A percentile compares a stretch with the other conserved stretches of the same genome.
Evolutionary conservation across 495 filamentous ascomycete genomes (phyloP).

Genomic region (Cairneyella variabilis): DNA sequence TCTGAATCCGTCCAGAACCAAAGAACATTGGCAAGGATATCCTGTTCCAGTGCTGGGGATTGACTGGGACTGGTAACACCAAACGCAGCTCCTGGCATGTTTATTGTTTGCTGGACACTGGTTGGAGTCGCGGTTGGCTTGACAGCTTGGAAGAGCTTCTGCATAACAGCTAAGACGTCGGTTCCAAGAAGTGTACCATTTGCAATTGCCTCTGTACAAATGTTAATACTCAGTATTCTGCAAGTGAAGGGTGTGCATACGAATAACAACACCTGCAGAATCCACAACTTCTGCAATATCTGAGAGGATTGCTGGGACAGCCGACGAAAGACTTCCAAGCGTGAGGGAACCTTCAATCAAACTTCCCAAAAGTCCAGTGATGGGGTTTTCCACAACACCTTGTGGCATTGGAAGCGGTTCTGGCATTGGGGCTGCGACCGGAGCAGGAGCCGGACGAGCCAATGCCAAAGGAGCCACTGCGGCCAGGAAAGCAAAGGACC

Average conservation of each 20-base stretch:
- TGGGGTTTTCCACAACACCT: not conserved
- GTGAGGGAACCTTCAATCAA: not conserved
- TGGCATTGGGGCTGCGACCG: slow-evolving; percentile 8
- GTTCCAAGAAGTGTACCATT: slow-evolving; percentile 16
- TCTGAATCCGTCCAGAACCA: slow-evolving; percentile 15
- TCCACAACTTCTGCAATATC: not conserved
- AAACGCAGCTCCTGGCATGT: not conserved
- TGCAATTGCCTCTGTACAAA: slow-evolving; percentile 11
- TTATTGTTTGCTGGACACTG: slow-evolving; percentile 2
- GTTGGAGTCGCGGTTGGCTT: slow-evolving; percentile 12
- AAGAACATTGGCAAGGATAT: slow-evolving; percentile 13
- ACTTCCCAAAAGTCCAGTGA: slow-evolving; percentile 7
- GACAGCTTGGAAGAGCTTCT: slow-evolving; percentile 11
- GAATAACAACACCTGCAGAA: not conserved
- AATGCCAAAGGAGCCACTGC: slow-evolving; percentile 6
- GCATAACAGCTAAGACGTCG: slow-evolving; percentile 12
- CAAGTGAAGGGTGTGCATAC: slow-evolving; percentile 4
- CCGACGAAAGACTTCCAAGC: slow-evolving; percentile 7
- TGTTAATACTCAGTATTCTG: not conserved
- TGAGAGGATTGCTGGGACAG: slow-evolving; percentile 7
- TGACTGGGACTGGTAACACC: not conserved
- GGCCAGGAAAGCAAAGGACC: not conserved
- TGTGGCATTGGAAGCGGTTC: not conserved
- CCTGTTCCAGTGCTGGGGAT: slow-evolving; percentile 1
- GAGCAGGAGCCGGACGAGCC: slow-evolving; percentile 9